Base-by-base conservation (phyloP, 2,329 filamentous ascomycete genomes). In the Nigrospora sphaerica region DNA sequence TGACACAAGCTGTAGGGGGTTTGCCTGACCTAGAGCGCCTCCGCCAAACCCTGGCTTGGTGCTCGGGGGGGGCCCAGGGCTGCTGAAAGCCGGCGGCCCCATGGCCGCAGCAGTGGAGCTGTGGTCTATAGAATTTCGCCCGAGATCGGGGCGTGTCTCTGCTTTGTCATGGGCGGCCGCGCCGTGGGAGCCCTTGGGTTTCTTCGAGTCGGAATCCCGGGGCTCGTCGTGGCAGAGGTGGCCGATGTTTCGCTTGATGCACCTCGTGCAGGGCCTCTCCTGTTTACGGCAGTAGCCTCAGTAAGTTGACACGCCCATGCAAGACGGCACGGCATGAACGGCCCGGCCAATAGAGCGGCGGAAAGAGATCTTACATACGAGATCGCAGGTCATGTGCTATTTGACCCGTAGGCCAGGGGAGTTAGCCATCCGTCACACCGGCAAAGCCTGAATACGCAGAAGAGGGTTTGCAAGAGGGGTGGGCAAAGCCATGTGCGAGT, bases 161-260 rank as follows among this genome's bases (percentile, higher is more conserved):
- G 81, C 76, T 62, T 86, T 82, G 57, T 86, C 82, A 47, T 75
- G 74, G 38, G 71, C 69, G 44, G 79, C 73, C 49, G 75, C 69
- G 51, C 73, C 77, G 52, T 73, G 71, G 56, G 80, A 74, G 62
- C 73, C 78, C 71, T 92, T 95, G 57, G 78, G 70, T 69, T 91
- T 92, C 70, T 93, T 95, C 49, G 85, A 68, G 52, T 83, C 80
- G 56, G 83, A 75, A 62, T 98, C 92, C 67, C 92, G 85, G 56
- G 91, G 92, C 70, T 97, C 93, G 69, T 98, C 93, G 72, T 96
- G 93, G 69, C 93, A 98, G 55, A 98, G 78, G 69, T 98, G 93
- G 60, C 92, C 93, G 67, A 98, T 98, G 71, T 95, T 95, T 62
- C 93, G 85, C 73, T 97, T 98, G 70, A 97, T 88, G 75, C 93